phyloP scores from a whole-genome alignment of 2,329 filamentous ascomycete species.

The Hymenoscyphus occultus region DNA sequence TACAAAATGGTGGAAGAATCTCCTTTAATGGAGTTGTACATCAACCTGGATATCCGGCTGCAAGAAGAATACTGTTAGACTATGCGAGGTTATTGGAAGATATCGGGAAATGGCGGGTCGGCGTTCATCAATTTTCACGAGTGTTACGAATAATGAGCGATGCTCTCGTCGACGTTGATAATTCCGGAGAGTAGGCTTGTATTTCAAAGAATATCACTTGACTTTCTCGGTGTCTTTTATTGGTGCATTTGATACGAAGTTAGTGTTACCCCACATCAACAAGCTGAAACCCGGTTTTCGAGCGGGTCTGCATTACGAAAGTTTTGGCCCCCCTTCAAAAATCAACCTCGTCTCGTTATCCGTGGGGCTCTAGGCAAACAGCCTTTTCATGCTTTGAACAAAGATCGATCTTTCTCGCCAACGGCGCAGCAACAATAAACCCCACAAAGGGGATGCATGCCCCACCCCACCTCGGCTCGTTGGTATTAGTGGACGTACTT shows the following conservation, averaged over 20 bases:
- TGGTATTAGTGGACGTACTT: not conserved
- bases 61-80: constrained; percentile 49
- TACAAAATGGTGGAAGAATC: constrained; percentile 47
- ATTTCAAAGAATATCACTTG: not conserved
- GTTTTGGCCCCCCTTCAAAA: not conserved
- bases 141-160: constrained; percentile 55
- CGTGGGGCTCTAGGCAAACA: not conserved
- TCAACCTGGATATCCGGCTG: constrained; percentile 49
- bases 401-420: not conserved
- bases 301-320: not conserved
- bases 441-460: not conserved
- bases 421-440: not conserved
- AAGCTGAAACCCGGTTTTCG: not conserved
- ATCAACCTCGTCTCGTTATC: not conserved
- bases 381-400: not conserved
- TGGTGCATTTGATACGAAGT: no score
- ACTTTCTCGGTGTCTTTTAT: not conserved
- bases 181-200: constrained; percentile 16
- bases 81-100: constrained; percentile 52
- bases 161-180: constrained; percentile 40
- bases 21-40: constrained; percentile 47
- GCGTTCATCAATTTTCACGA: constrained; percentile 47
- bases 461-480: not conserved
- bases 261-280: not conserved
- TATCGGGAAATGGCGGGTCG: constrained; percentile 47